Evolutionary conservation across 148 eudicot genomes (phyloP).

Genomic region (Cornus suecica): DNA sequence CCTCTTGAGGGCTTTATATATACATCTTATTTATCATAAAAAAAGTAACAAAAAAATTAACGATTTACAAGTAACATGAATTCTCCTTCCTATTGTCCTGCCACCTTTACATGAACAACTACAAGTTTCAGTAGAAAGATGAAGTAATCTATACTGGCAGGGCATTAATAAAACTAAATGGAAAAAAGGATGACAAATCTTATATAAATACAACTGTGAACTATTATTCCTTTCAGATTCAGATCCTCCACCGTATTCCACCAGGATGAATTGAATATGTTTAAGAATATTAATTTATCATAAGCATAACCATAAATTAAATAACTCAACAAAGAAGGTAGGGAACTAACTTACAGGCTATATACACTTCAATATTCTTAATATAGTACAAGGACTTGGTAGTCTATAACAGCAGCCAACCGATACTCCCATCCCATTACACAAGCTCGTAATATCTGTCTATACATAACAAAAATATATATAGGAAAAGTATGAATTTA

Average conservation of each 20-base stretch:
- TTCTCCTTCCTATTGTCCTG: background rate
- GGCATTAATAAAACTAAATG: background rate
- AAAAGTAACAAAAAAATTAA: too few relatives aligned
- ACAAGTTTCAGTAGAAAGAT: background rate
- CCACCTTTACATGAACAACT: background rate
- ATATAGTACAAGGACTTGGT: background rate
- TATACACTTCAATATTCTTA: background rate
- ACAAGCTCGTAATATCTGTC: background rate
- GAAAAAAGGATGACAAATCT: background rate
- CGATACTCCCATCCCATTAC: background rate
- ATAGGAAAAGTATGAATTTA: background rate
- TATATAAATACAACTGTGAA: too few relatives aligned
- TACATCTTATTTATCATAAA: too few relatives aligned
- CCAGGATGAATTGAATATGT: background rate
- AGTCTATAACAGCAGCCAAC: background rate
- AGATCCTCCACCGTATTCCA: background rate
- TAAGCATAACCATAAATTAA: background rate
- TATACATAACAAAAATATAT: background rate
- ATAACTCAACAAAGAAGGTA: too few relatives aligned
- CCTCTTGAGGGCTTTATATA: too few relatives aligned
- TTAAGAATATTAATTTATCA: background rate
- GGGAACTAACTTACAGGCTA: slow-evolving; percentile 5
- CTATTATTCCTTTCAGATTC: background rate
- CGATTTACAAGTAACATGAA: background rate
- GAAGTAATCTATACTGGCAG: background rate